Evolutionary conservation across 352 stramenopile species (phyloP).

Genomic region (Phytophthora ohioensis): DNA sequence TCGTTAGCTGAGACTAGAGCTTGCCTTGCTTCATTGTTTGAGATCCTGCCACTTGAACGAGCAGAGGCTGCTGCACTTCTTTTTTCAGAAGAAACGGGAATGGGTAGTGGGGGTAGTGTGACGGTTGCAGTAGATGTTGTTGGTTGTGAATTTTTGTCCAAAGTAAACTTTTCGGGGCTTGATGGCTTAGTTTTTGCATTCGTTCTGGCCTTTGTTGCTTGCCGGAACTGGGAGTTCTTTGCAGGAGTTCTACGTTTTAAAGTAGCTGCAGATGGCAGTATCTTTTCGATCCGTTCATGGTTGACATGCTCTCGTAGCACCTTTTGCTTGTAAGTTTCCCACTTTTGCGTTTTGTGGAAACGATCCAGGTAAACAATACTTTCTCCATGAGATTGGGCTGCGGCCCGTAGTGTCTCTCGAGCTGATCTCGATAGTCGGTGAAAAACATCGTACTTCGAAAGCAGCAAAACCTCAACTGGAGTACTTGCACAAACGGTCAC

Average conservation of each 20-base stretch:
- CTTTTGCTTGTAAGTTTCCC: conserved; percentile 64
- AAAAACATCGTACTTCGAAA: conserved; percentile 86
- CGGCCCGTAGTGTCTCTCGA: conserved; percentile 60
- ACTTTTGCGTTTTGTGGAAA: conserved; percentile 77
- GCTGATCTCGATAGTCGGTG: conserved; percentile 67
- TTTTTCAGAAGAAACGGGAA: background rate
- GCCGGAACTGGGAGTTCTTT: conserved; percentile 13
- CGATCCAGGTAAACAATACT: conserved; percentile 75
- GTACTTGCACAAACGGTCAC: conserved; percentile 73
- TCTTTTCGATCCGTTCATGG: conserved; percentile 54
- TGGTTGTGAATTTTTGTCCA: background rate
- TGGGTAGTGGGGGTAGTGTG: conserved; percentile 1
- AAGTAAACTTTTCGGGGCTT: background rate
- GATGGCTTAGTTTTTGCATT: background rate
- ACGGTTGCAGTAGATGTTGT: background rate
- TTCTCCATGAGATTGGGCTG: conserved; percentile 51
- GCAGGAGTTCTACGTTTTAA: background rate
- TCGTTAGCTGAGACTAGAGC: conserved; percentile 67
- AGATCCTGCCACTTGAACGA: background rate
- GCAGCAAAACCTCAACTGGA: conserved; percentile 69
- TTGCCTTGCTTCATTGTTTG: conserved; percentile 8
- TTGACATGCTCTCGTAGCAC: conserved; percentile 59
- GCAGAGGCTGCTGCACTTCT: background rate
- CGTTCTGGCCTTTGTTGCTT: background rate
- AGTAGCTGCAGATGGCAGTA: conserved; percentile 37